Evolutionary conservation across 1,284 basidiomycete genomes (phyloP), one percentile per base, ranked within the genome.

Genomic region (Ganoderma multipileum): DNA sequence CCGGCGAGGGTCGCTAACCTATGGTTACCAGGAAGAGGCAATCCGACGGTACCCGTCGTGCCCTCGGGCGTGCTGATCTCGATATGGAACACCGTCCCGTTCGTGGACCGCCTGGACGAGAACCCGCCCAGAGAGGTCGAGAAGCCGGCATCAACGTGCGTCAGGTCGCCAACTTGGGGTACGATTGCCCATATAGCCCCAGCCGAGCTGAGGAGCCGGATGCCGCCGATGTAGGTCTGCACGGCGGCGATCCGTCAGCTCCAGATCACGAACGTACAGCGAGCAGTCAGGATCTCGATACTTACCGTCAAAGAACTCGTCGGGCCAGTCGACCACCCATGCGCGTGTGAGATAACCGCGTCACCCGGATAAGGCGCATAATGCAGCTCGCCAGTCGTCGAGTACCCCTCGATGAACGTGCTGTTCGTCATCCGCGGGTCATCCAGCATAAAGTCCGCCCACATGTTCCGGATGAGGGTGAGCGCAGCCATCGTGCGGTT

Each of bases 361-460:
- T 72, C 67, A 57, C 68, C 65, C 38, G 60, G 23, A 42, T 72
- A 72, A 28, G 71, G 71, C 36, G 71, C 71, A 60, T 72, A 72
- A 67, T 68, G 71, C 64, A 72, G 63, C 47, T 63, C 68, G 54
- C 71, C 71, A 2, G 59, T 65, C 52, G 65, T 58, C 5, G 71
- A 69, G 55, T 72, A 72, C 16, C 71, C 71, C 71, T 72, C 71
- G 64, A 72, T 70, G 71, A 72, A 70, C 64, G 71, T 70, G 71
- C 71, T 72, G 68, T 72, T 72, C 66, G 71, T 72, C 71, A 72
- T 70, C 30, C 71, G 71, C 60, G 71, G 68, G 62, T 72, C 71
- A 63, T 70, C 71, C 30, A 72, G 66, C 71, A 72, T 72, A 64
- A 72, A 72, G 66, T 72, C 71, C 62, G 64, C 71, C 71, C 71